Base-by-base conservation (phyloP, 176 grass and related monocot species). In the Raddia distichophylla region DNA sequence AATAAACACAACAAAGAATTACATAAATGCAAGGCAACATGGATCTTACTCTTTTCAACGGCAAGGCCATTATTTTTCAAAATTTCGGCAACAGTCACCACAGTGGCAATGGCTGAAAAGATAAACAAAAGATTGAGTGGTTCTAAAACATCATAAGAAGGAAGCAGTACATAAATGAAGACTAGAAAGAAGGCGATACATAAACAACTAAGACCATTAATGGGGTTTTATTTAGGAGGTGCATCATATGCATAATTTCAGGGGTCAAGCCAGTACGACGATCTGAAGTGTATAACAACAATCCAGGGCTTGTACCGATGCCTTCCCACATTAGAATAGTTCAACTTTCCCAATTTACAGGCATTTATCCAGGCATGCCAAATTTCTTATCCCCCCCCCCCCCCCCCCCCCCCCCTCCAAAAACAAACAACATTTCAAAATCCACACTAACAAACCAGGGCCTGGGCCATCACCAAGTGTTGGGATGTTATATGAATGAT, bases 61-160 rank as follows among this genome's bases (percentile, higher is more conserved):
- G 91, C 94, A 69, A 97, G 92, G 13, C 94, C 91, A 61, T 94
- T 97, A 68, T 97, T 94, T 89, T 94, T 97, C 18, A 97, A 90
- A 88, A 97, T 97, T 84, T 97, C 89, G 0, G 91, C 94, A 80
- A 97, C 84, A 48, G 91, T 94, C 5, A 97, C 94, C 44, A 97
- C 91, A 40, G 94, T 97, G 65, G 94, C 89, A 73, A 94, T 94
- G 37, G 94, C 91, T 97, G 89, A 60, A 82, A 81, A 40, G 43
- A 78, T 67, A 77, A 66, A 67, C 17, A 83, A 10, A 7, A 67
- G 34, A 53, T 18, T 77, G 33, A 73, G 48, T 10, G 51, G 57
- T 17, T 82, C 20, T 16, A 37, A 73, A 74, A 64, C 33, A 77
- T 58, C 9, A 20, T 5, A 50, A 52, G 13, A 14, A 43, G 34